A percentile compares a stretch with the other conserved stretches of the same genome.
phyloP scores from a whole-genome alignment of 106 monocot genomes.

The Ottelia alismoides region DNA sequence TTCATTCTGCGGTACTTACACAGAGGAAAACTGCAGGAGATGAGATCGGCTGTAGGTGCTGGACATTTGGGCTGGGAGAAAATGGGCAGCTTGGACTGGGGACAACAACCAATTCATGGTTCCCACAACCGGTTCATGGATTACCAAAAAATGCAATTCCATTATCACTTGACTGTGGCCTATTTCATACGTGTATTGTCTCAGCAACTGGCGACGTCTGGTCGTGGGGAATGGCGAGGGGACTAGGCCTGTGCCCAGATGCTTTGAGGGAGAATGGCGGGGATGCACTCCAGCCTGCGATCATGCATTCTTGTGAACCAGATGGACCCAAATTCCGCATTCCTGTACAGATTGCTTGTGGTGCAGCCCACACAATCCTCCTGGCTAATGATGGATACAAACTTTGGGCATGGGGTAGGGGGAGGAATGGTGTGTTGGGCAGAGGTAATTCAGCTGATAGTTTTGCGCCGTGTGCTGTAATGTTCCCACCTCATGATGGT shows the following conservation, averaged over 20 bases:
- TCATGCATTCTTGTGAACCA: constrained; percentile 14
- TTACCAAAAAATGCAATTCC: constrained; percentile 36
- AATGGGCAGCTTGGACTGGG: constrained; percentile 85
- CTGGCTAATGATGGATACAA: constrained; percentile 48
- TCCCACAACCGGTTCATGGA: constrained; percentile 31
- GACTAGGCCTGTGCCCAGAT: constrained; percentile 67
- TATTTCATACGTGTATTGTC: constrained; percentile 70
- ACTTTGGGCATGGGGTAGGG: constrained; percentile 86
- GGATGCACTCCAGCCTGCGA: constrained; percentile 45
- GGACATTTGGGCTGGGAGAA: constrained; percentile 78
- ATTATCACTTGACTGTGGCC: constrained; percentile 64
- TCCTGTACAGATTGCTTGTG: constrained; percentile 51
- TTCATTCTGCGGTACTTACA: constrained; percentile 60
- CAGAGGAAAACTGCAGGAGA: constrained; percentile 29
- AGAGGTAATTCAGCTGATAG: constrained; percentile 39
- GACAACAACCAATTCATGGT: constrained; percentile 16
- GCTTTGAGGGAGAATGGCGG: constrained; percentile 45
- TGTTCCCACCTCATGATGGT: constrained; percentile 49
- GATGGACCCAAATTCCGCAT: constrained; percentile 25
- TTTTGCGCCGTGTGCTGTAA: constrained; percentile 34
- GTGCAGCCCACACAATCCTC: constrained; percentile 75
- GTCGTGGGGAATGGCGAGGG: constrained; percentile 91
- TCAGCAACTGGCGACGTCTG: constrained; percentile 57
- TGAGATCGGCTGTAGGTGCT: constrained; percentile 49
- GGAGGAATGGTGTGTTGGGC: constrained; percentile 63